Percentiles rank a stretch among this genome's conserved stretches.
These are phyloP conservation scores for Colletotrichum higginsianum DNA, from an alignment of 2,329 filamentous ascomycete genomes.

Conservation along the genomic window DNA sequence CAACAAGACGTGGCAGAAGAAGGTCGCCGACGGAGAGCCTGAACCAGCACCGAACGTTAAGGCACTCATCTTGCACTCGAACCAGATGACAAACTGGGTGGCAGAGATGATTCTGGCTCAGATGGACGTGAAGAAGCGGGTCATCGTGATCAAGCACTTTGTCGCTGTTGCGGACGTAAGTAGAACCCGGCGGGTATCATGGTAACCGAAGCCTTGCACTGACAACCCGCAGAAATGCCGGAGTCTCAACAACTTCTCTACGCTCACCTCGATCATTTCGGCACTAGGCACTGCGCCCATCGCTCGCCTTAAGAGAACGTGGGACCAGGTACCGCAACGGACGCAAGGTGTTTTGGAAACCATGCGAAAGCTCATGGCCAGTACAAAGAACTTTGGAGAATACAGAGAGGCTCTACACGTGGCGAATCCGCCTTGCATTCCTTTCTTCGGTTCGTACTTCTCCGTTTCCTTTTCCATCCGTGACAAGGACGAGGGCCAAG, in stretches of 20 bases:
- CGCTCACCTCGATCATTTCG: constrained; percentile 96
- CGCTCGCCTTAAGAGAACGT: constrained; percentile 92
- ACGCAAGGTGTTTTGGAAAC: constrained; percentile 85
- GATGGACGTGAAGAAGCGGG: constrained; percentile 93
- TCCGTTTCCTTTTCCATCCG: neutral
- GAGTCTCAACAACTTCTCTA: constrained; percentile 94
- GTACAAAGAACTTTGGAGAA: constrained; percentile 97
- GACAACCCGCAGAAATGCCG: constrained; percentile 84
- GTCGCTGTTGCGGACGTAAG: constrained; percentile 94
- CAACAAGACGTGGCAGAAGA: constrained; percentile 99
- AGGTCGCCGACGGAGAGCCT: constrained; percentile 83
- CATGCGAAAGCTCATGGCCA: constrained; percentile 96
- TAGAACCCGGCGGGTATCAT: constrained; percentile 44
- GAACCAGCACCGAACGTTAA: constrained; percentile 96
- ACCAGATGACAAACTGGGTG: constrained; percentile 99
- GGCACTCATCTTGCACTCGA: constrained; percentile 95
- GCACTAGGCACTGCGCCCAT: constrained; percentile 95
- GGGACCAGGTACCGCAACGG: constrained; percentile 91
- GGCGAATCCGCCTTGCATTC: constrained; percentile 96
- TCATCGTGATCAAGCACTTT: constrained; percentile 98
- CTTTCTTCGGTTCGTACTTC: constrained; percentile 85
- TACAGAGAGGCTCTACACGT: constrained; percentile 94
- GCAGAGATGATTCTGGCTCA: constrained; percentile 99
- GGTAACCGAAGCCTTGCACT: constrained; percentile 43
- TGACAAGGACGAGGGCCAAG: neutral